phyloP scores from a whole-genome alignment of 2,329 filamentous ascomycete species.

The Conoideocrella luteorostrata region DNA sequence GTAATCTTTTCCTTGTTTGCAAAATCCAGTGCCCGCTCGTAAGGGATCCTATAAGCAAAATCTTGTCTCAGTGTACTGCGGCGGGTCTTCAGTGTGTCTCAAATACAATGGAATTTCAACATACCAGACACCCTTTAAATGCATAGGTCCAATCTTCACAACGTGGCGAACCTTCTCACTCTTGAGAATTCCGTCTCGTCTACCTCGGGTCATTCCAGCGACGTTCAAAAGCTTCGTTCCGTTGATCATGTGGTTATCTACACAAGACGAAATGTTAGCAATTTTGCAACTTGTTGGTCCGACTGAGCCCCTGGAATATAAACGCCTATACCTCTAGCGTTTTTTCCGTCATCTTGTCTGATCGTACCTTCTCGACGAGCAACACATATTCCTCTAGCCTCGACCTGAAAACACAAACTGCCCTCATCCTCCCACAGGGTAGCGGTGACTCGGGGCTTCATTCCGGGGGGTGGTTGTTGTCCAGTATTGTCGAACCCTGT shows the following conservation, averaged over 20 bases:
- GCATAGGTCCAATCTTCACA: conserved; percentile 98
- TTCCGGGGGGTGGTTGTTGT: conserved; percentile 83
- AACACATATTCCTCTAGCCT: conserved; percentile 92
- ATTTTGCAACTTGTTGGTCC: neutral
- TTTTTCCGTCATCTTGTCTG: neutral
- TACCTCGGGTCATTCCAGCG: conserved; percentile 93
- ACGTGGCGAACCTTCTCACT: conserved; percentile 96
- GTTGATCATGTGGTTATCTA: conserved; percentile 99
- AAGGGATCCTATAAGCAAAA: conserved; percentile 70
- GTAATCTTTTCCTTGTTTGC: conserved; percentile 99
- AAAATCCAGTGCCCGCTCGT: conserved; percentile 94
- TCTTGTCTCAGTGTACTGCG: conserved; percentile 22
- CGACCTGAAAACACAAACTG: conserved; percentile 94
- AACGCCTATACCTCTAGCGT: no score
- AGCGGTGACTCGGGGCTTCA: conserved; percentile 94
- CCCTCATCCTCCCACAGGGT: conserved; percentile 98
- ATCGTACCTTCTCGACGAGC: conserved; percentile 80
- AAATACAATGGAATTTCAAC: conserved; percentile 26
- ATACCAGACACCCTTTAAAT: conserved; percentile 94
- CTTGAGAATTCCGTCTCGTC: conserved; percentile 92
- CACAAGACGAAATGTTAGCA: neutral
- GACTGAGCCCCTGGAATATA: no score
- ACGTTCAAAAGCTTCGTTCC: conserved; percentile 96
- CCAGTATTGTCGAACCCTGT: conserved; percentile 73
- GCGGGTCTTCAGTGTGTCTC: conserved; percentile 12